phyloP scores from a whole-genome alignment of 2,329 filamentous ascomycete species.

The Dendryphion nanum region DNA sequence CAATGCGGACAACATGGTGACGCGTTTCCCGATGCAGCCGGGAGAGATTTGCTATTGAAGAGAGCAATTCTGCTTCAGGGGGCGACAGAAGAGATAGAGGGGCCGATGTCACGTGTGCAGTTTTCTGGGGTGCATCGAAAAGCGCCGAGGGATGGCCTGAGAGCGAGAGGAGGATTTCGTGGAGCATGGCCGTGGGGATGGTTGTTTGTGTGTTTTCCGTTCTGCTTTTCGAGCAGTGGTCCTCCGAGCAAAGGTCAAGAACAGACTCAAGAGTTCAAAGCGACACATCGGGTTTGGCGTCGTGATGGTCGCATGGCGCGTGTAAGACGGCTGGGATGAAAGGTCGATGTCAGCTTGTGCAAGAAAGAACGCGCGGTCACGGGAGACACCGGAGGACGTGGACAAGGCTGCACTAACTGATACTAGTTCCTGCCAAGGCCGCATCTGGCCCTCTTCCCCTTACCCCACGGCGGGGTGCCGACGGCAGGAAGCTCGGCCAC shows the following conservation, averaged over 20 bases:
- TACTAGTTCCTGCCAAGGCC: too few species aligned
- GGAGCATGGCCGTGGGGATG: constrained; percentile 67
- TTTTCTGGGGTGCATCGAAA: constrained; percentile 56
- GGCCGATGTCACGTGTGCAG: constrained; percentile 36
- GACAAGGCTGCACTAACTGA: too few species aligned
- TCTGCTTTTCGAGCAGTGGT: constrained; percentile 8
- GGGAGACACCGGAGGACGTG: background rate
- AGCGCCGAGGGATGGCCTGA: constrained; percentile 91
- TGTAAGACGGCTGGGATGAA: background rate
- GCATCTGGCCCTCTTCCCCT: too few species aligned
- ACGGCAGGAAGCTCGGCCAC: too few species aligned
- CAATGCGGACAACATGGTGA: constrained; percentile 64
- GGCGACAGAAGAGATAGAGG: constrained; percentile 61
- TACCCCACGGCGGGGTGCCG: too few species aligned
- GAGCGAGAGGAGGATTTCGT: constrained; percentile 96
- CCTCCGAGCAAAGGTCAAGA: constrained; percentile 28
- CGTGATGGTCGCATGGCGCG: background rate
- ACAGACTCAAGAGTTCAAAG: constrained; percentile 35
- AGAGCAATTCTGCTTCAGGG: constrained; percentile 78
- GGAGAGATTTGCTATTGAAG: constrained; percentile 73
- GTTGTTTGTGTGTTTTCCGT: constrained; percentile 5
- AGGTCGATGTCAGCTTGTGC: background rate
- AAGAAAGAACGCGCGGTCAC: constrained; percentile 6
- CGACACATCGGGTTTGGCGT: constrained; percentile 31
- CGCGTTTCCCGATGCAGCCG: constrained; percentile 73